Evolutionary conservation across 441 rosid genomes (phyloP).

Genomic region (Arabidopsis hybrid): DNA sequence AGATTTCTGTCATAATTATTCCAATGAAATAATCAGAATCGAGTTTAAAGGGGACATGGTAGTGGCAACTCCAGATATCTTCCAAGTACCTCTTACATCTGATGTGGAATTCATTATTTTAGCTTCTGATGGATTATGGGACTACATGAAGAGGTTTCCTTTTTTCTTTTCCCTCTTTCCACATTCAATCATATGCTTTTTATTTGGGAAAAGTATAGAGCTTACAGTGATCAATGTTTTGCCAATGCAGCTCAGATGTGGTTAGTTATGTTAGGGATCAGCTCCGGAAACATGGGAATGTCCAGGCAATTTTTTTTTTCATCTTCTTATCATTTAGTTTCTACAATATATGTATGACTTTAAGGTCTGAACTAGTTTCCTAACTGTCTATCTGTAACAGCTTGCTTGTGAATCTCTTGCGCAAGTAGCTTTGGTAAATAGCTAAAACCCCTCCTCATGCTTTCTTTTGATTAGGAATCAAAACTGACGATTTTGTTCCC

Average conservation of each 20-base stretch:
- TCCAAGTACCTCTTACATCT: slow-evolving; percentile 67
- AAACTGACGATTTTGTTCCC: slow-evolving; percentile 27
- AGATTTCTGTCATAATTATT: slow-evolving; percentile 7
- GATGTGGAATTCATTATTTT: slow-evolving; percentile 83
- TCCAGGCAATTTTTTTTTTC: slow-evolving; percentile 61
- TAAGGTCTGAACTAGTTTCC: slow-evolving; percentile 16
- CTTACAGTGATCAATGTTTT: slow-evolving; percentile 26
- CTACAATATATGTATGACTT: slow-evolving; percentile 7
- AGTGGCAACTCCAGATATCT: slow-evolving; percentile 79
- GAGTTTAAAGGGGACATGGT: slow-evolving; percentile 78
- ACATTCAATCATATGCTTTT: slow-evolving; percentile 6
- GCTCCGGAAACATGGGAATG: slow-evolving; percentile 88
- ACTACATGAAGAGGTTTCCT: slow-evolving; percentile 81
- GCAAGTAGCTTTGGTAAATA: slow-evolving; percentile 72
- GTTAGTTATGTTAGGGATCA: slow-evolving; percentile 75
- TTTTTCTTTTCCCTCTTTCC: neutral
- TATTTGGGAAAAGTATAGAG: neutral
- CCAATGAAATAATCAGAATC: slow-evolving; percentile 51
- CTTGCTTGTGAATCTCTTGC: slow-evolving; percentile 89
- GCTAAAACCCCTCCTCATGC: slow-evolving; percentile 25
- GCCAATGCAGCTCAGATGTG: slow-evolving; percentile 79
- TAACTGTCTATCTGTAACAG: slow-evolving; percentile 52
- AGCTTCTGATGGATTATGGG: slow-evolving; percentile 98
- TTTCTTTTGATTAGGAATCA: slow-evolving; percentile 4
- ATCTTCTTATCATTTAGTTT: neutral